Evolutionary conservation across 176 grass and related monocot species (phyloP).

Genomic region (Carex parvula): DNA sequence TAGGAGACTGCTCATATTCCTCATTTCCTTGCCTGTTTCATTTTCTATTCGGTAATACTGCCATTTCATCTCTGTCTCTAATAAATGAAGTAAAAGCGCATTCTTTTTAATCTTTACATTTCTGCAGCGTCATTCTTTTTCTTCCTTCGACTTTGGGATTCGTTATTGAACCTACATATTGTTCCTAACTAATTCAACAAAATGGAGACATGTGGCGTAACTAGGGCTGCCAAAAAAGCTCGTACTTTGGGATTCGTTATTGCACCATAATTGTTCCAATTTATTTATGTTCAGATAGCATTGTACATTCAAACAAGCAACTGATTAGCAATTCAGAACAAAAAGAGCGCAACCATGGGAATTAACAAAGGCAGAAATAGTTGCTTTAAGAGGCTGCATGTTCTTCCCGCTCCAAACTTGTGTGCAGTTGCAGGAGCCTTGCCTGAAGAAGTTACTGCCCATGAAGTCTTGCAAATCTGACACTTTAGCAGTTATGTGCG

Average conservation of each 20-base stretch:
- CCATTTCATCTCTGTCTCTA: background rate
- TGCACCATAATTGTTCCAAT: background rate
- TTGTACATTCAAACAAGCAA: background rate
- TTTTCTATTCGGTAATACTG: background rate
- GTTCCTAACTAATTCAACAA: background rate
- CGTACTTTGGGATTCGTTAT: no score
- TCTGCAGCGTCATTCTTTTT: background rate
- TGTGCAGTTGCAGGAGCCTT: slow-evolving; percentile 38
- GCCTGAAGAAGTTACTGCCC: slow-evolving; percentile 23
- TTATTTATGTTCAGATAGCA: background rate
- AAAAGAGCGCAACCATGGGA: slow-evolving; percentile 57
- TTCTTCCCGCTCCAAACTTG: slow-evolving; percentile 54
- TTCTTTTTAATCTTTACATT: background rate
- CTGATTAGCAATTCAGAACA: slow-evolving; percentile 49
- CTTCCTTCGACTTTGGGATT: background rate
- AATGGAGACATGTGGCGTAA: background rate
- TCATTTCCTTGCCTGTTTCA: background rate
- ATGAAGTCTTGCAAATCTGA: slow-evolving; percentile 52
- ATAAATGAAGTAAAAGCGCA: background rate
- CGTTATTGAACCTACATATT: background rate
- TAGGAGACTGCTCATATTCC: background rate
- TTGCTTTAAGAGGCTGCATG: slow-evolving; percentile 13
- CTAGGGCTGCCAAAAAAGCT: no score
- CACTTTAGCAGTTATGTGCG: slow-evolving; percentile 39
- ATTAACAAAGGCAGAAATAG: slow-evolving; percentile 45